phyloP scores from a whole-genome alignment of 2,329 filamentous ascomycete genomes.

The Lachnellula hyalina region DNA sequence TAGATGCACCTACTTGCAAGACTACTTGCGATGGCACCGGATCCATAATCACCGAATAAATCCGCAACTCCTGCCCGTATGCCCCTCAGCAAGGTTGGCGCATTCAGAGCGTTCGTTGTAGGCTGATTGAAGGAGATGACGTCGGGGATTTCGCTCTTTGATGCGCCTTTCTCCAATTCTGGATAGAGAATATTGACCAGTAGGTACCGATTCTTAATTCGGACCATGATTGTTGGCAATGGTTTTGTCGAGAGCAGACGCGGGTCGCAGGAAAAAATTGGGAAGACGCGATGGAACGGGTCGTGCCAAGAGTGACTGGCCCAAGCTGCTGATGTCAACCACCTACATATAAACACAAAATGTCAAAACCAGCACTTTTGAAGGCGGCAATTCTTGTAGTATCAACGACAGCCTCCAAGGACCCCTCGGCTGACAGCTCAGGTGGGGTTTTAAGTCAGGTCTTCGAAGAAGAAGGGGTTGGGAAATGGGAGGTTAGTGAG shows the following conservation, averaged over 20 bases:
- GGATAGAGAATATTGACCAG: constrained; percentile 93
- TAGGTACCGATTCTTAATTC: constrained; percentile 92
- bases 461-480: constrained; percentile 60
- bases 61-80: constrained; percentile 65
- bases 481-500: constrained; percentile 65
- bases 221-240: constrained; percentile 62
- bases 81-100: constrained; percentile 58
- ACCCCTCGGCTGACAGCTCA: constrained; percentile 74
- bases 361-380: constrained; percentile 42
- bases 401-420: constrained; percentile 80
- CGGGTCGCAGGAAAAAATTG: constrained; percentile 1
- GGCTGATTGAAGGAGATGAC: constrained; percentile 73
- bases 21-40: constrained; percentile 65
- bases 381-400: constrained; percentile 77
- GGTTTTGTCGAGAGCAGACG: constrained; percentile 37
- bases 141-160: constrained; percentile 43
- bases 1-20: constrained; percentile 53
- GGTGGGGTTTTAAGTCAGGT: constrained; percentile 61
- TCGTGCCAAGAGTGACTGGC: neutral
- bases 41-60: constrained; percentile 85
- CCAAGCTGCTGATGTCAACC: neutral
- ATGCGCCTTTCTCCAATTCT: constrained; percentile 33
- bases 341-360: constrained; percentile 20
- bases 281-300: constrained; percentile 12
- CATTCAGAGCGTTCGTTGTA: constrained; percentile 65